Evolutionary conservation across 805 yeast species (phyloP).

Genomic region (Sugiyamaella qingdaonensis): DNA sequence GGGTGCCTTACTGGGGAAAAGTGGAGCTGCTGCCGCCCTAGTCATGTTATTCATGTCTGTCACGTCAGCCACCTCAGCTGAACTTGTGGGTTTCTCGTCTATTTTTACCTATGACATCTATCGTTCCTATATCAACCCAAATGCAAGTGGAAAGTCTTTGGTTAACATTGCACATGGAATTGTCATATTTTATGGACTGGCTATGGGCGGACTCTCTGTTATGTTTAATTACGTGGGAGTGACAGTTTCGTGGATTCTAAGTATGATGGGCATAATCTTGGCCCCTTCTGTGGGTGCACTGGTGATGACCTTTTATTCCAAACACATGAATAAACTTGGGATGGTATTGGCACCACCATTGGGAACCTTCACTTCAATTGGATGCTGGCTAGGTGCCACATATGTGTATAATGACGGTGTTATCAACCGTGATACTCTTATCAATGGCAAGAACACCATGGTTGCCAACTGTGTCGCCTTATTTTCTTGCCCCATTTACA

Average conservation of each 20-base stretch:
- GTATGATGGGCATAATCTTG: conserved; percentile 83
- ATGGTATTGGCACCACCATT: conserved; percentile 72
- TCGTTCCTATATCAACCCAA: conserved; percentile 72
- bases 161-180: conserved; percentile 64
- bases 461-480: conserved; percentile 32
- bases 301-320: conserved; percentile 62
- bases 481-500: conserved; percentile 23
- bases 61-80: conserved; percentile 88
- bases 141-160: conserved; percentile 68
- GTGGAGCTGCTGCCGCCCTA: conserved; percentile 82
- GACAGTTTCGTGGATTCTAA: conserved; percentile 81
- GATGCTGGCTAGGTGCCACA: conserved; percentile 48
- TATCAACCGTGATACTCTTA: conserved; percentile 28
- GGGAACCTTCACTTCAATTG: conserved; percentile 66
- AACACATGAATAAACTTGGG: conserved; percentile 58
- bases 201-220: conserved; percentile 77
- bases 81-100: conserved; percentile 80
- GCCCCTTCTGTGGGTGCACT: conserved; percentile 82
- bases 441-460: conserved; percentile 24
- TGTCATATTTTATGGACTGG: conserved; percentile 54
- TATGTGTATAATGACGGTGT: conserved; percentile 27
- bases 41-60: conserved; percentile 84
- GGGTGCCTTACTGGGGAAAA: conserved; percentile 73
- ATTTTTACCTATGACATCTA: conserved; percentile 81
- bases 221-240: conserved; percentile 78